Evolutionary conservation across 1,284 basidiomycete species (phyloP).

Genomic region (Kwoniella shivajii): DNA sequence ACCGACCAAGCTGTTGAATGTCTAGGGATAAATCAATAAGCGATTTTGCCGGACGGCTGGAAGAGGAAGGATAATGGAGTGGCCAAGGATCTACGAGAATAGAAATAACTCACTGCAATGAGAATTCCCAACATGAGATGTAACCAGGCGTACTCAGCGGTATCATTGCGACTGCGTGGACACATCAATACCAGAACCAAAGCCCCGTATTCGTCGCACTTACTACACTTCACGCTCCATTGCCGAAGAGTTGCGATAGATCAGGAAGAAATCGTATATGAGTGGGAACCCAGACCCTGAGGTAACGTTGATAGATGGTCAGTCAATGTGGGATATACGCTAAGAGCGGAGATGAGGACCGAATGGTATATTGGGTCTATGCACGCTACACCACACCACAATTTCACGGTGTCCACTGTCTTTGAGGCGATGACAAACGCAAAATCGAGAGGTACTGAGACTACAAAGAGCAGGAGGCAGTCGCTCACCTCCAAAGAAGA

Average conservation of each 20-base stretch:
- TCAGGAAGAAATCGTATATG: conserved; percentile 49
- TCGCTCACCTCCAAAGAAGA: conserved; percentile 48
- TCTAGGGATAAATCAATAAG: conserved; percentile 18
- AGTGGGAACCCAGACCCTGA: conserved; percentile 42
- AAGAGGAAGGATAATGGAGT: no score
- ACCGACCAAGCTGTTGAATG: conserved; percentile 38
- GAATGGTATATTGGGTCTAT: no score
- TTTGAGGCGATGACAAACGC: no score
- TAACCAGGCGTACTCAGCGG: conserved; percentile 49
- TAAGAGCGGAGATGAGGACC: no score
- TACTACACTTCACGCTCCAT: conserved; percentile 46
- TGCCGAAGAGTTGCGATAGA: conserved; percentile 48
- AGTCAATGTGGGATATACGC: neutral
- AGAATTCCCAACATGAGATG: conserved; percentile 39
- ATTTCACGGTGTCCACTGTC: no score
- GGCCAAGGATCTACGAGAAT: no score
- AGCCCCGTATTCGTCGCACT: no score
- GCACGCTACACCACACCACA: no score
- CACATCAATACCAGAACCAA: no score
- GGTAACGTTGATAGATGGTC: neutral
- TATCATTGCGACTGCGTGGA: conserved; percentile 38
- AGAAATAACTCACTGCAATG: conserved; percentile 31
- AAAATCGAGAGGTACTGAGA: no score
- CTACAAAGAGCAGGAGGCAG: neutral
- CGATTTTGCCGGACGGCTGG: neutral